These are phyloP conservation scores for Brachypodium distachyon DNA, from an alignment of 202 grass and related monocot species.

Conservation along the genomic window DNA sequence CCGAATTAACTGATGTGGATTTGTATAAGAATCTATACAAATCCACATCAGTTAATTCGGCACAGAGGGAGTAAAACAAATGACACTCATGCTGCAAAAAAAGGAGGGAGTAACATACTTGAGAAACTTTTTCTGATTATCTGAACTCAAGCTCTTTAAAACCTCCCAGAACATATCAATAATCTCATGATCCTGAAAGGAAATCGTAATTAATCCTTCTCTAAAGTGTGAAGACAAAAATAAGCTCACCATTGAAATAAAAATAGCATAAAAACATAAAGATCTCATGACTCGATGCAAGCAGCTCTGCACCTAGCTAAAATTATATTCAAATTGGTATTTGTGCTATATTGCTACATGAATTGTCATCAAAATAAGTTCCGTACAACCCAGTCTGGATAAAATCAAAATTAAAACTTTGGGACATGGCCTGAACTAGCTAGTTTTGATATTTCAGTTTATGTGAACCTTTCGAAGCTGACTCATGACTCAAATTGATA, in stretches of 20 bases:
- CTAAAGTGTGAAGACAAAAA: constrained; percentile 5
- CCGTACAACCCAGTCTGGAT: background rate
- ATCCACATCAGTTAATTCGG: no score
- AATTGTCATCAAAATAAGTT: background rate
- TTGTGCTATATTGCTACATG: background rate
- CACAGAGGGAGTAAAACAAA: no score
- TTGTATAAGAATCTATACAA: no score
- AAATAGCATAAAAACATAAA: background rate
- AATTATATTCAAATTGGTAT: background rate
- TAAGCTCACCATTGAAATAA: background rate
- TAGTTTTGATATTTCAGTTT: background rate
- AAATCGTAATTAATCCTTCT: background rate
- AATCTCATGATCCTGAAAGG: constrained; percentile 81
- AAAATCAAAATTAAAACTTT: background rate
- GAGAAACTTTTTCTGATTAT: constrained; percentile 91
- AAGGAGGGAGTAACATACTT: constrained; percentile 43
- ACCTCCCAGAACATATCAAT: constrained; percentile 95
- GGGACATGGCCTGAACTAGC: background rate
- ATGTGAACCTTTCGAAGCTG: background rate
- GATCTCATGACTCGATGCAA: background rate
- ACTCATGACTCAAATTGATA: background rate
- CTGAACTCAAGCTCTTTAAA: constrained; percentile 73
- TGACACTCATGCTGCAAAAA: background rate
- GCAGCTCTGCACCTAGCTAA: background rate
- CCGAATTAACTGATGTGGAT: no score